Evolutionary conservation across 129 eudicot genomes (phyloP).

Genomic region (Kitagawia praeruptora): DNA sequence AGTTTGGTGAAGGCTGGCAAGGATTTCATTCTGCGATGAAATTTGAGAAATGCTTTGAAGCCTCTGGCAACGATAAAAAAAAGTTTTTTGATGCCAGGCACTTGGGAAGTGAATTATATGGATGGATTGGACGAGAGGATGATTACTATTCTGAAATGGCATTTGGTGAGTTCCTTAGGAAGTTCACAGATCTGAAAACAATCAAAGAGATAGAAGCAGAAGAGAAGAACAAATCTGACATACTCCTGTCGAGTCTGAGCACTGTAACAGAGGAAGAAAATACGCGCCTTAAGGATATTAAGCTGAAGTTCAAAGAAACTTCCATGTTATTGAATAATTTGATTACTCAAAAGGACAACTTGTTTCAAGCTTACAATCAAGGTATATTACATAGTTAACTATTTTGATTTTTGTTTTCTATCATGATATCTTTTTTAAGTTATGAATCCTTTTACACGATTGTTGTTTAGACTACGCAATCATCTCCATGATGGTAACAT

Average conservation of each 20-base stretch:
- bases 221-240: constrained; percentile 24
- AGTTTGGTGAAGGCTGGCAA: constrained; percentile 32
- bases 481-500: not conserved
- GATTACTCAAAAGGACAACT: constrained; percentile 18
- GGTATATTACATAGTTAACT: constrained; percentile 9
- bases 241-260: constrained; percentile 21
- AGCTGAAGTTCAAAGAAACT: constrained; percentile 14
- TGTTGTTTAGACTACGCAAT: not conserved
- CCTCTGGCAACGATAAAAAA: constrained; percentile 21
- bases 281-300: constrained; percentile 19
- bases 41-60: constrained; percentile 38
- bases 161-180: constrained; percentile 27
- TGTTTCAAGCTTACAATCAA: constrained; percentile 17
- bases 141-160: constrained; percentile 18
- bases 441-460: not conserved
- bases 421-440: too few species aligned
- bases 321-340: constrained; percentile 5
- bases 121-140: constrained; percentile 45
- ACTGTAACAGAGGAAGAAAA: constrained; percentile 19
- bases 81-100: constrained; percentile 4
- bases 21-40: constrained; percentile 33
- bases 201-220: constrained; percentile 28
- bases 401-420: not conserved
- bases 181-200: constrained; percentile 32
- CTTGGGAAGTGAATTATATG: constrained; percentile 22